Base-by-base conservation (phyloP, 768 basidiomycete species). In the Lactarius quietus region DNA sequence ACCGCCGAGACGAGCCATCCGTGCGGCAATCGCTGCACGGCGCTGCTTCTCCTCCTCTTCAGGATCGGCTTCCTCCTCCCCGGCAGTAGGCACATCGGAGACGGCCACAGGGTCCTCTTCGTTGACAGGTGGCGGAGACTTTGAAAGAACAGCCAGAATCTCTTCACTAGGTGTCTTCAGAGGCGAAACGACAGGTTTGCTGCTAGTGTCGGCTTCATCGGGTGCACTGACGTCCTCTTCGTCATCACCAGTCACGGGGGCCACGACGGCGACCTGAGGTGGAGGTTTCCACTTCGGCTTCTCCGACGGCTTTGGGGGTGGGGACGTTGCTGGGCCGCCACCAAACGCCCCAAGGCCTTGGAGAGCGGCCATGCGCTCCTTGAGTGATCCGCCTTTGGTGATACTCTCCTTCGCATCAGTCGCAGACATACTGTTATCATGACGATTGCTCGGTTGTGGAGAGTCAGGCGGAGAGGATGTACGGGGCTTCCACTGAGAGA, bases 341-440 rank as follows among this genome's bases (percentile, higher is more conserved):
- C 91, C 91, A 72, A 96, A 93, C 12, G 80, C 93, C 18, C 91
- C 90, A 53, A 82, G 86, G 9, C 90, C 92, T 74, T 94, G 91
- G 41, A 98, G 78, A 3, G 94, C 93, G 35, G 94, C 94, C 94
- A 98, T 97, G 41, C 96, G 86, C 65, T 97, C 96, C 78, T 88
- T 95, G 69, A 98, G 77, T 63, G 91, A 92, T 6, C 85, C 89
- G 3, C 84, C 89, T 62, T 86, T 86, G 6, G 83, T 84, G 75
- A 96, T 95, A 71, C 89, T 90, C 71, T 88, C 90, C 74, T 90
- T 87, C 26, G 95, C 95, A 79, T 98, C 95, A 33, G 85, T 84
- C 6, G 92, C 92, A 28, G 86, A 88, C 90, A 93, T 90, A 0
- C 84, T 82, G 4, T 78, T 78, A 0, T 71, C 67, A 57, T 70